These are phyloP conservation scores for Pseudopyricularia cyperi DNA, from an alignment of 2,329 filamentous ascomycete species.

Conservation along the genomic window DNA sequence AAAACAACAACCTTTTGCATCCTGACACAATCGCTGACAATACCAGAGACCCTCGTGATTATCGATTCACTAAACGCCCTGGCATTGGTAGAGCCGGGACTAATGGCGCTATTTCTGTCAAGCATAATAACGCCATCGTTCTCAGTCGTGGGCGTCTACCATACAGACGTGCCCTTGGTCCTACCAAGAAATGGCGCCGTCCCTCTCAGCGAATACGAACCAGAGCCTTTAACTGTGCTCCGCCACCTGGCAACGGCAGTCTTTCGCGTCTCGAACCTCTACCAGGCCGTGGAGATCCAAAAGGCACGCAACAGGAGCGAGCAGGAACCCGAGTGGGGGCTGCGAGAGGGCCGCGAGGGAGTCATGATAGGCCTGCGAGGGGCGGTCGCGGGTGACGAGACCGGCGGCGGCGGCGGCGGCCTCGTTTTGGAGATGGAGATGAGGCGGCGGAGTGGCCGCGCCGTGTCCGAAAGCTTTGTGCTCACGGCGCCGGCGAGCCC, in stretches of 20 bases:
- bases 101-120: conserved; percentile 56
- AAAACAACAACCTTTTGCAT: conserved; percentile 4
- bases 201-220: conserved; percentile 40
- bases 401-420: conserved; percentile 32
- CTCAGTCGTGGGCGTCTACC: conserved; percentile 69
- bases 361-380: conserved; percentile 53
- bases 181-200: conserved; percentile 19
- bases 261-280: conserved; percentile 57
- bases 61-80: conserved; percentile 70
- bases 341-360: conserved; percentile 67
- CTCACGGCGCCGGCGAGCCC: conserved; percentile 18
- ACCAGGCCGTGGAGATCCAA: conserved; percentile 62
- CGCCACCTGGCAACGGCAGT: conserved; percentile 83
- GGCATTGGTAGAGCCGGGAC: conserved; percentile 35
- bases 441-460: conserved; percentile 67
- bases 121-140: conserved; percentile 51
- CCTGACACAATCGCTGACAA: conserved; percentile 2
- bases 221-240: conserved; percentile 58
- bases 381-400: conserved; percentile 10
- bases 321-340: conserved; percentile 64
- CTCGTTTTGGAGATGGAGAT: conserved; percentile 78
- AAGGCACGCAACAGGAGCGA: conserved; percentile 65
- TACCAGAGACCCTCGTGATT: conserved; percentile 58
- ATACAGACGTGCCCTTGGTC: conserved; percentile 59
- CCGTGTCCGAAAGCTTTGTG: conserved; percentile 56